These are phyloP conservation scores for Mycena belliarum DNA, from an alignment of 768 basidiomycete genomes.

Conservation along the genomic window DNA sequence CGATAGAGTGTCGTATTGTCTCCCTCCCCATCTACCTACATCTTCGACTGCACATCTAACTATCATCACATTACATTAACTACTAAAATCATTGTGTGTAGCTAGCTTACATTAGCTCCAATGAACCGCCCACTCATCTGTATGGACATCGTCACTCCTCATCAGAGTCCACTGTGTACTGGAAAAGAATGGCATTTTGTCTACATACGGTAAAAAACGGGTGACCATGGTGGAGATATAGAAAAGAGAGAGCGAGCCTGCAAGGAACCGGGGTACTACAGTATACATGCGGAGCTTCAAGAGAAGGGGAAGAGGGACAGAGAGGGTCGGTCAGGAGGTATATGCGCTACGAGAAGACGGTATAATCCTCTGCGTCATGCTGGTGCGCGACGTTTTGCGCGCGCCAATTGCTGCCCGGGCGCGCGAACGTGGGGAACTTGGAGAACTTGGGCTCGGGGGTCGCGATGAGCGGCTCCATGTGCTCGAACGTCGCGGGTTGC, in stretches of 20 bases:
- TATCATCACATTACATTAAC: background rate
- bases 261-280: too few species aligned
- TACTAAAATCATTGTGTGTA: constrained; percentile 6
- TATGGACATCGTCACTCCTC: too few species aligned
- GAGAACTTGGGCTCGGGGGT: background rate
- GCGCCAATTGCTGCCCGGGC: background rate
- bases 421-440: background rate
- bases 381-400: background rate
- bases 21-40: too few species aligned
- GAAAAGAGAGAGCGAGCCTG: too few species aligned
- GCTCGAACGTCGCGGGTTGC: background rate
- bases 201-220: too few species aligned
- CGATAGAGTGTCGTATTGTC: background rate
- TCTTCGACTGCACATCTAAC: background rate
- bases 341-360: background rate
- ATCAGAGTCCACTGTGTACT: too few species aligned
- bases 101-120: background rate
- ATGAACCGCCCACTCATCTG: background rate
- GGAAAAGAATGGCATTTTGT: too few species aligned
- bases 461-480: background rate
- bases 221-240: too few species aligned
- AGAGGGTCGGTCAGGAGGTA: background rate
- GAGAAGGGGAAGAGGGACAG: too few species aligned
- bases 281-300: too few species aligned
- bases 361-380: background rate